Conservation (phyloP, 768 basidiomycete genomes). For the Boletellus sp. region DNA sequence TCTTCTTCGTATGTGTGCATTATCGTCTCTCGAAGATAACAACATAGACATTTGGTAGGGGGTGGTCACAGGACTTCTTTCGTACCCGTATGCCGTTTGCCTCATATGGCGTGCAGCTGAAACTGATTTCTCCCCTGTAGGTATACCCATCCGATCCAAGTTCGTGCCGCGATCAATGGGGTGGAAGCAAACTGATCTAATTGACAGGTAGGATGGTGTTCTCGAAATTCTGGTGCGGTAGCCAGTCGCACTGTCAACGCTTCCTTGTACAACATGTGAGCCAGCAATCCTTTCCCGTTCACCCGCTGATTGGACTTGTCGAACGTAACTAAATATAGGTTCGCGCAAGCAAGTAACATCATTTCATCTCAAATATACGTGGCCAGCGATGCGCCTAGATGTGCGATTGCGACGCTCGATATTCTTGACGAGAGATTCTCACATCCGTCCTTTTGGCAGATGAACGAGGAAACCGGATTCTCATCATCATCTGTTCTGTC, state of each 20-base stretch:
- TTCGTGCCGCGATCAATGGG: not conserved
- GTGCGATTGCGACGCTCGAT: slow-evolving; percentile 27
- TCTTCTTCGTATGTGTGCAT: slow-evolving; percentile 43
- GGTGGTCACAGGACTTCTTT: slow-evolving; percentile 42
- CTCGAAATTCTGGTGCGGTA: slow-evolving; percentile 56
- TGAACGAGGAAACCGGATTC: slow-evolving; percentile 51
- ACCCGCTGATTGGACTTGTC: not conserved
- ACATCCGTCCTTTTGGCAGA: slow-evolving; percentile 31
- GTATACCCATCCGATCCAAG: slow-evolving; percentile 50
- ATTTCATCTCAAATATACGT: slow-evolving; percentile 58
- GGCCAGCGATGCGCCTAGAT: slow-evolving; percentile 52
- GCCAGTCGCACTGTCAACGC: slow-evolving; percentile 58
- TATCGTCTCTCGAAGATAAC: not conserved
- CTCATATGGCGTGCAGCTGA: not conserved
- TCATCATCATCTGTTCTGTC: slow-evolving; percentile 51
- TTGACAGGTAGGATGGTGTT: slow-evolving; percentile 50
- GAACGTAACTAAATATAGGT: slow-evolving; percentile 20
- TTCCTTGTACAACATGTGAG: slow-evolving; percentile 54
- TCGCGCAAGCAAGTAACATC: slow-evolving; percentile 42
- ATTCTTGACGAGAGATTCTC: not conserved
- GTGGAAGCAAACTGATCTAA: not conserved
- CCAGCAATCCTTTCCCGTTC: not conserved
- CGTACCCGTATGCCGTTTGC: slow-evolving; percentile 37
- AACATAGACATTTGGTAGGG: slow-evolving; percentile 27
- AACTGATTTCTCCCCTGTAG: slow-evolving; percentile 18